Conservation (phyloP, 73 alveolate genomes). For the Stentor coeruleus region DNA sequence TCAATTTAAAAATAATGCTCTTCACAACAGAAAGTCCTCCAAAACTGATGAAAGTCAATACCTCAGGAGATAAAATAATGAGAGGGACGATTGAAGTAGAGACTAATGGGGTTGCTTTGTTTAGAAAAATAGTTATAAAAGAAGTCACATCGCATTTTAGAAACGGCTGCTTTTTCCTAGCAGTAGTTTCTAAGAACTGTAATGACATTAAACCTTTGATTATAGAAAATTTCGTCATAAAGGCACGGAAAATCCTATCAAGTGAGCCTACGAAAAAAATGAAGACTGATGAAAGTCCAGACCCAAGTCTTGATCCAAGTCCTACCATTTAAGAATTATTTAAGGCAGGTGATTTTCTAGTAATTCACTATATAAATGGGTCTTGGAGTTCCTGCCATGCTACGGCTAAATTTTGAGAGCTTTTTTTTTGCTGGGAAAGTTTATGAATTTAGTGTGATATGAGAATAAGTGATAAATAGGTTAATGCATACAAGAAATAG, state of each 20-base stretch:
- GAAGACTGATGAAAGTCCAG: too few species aligned
- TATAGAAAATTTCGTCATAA: slow-evolving; percentile 6
- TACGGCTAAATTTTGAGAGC: too few species aligned
- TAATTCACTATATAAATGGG: too few species aligned
- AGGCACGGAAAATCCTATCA: slow-evolving; percentile 17
- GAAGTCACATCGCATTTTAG: slow-evolving; percentile 24
- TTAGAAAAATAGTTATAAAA: background rate
- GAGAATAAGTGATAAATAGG: too few species aligned
- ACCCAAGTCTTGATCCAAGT: too few species aligned
- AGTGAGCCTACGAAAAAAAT: too few species aligned
- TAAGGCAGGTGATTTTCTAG: too few species aligned
- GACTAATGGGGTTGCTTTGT: background rate
- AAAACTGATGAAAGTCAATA: background rate
- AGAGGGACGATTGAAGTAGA: background rate
- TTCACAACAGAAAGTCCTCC: slow-evolving; percentile 13
- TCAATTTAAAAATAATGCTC: background rate
- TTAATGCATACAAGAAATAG: too few species aligned
- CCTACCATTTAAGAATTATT: too few species aligned
- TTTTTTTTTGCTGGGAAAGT: too few species aligned
- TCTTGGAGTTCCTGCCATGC: too few species aligned
- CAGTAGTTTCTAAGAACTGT: background rate
- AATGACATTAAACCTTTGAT: background rate
- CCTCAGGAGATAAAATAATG: background rate
- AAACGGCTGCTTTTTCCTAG: slow-evolving; percentile 4
- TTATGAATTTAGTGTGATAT: too few species aligned